These are phyloP conservation scores for Knoxdaviesia capensis DNA, from an alignment of 2,329 filamentous ascomycete genomes.

Conservation along the genomic window DNA sequence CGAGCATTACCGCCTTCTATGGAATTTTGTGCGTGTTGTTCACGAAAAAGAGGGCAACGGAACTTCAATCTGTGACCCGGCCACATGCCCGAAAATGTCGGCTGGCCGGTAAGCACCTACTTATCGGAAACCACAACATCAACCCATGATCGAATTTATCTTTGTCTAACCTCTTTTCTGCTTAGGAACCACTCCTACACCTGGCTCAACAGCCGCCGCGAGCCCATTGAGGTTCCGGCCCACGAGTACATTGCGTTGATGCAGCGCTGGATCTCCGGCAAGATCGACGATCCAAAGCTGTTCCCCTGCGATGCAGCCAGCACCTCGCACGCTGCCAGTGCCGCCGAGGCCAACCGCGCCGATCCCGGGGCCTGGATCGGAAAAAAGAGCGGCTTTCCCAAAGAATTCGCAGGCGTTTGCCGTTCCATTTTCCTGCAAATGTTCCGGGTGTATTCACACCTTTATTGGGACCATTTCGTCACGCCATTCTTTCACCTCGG, in stretches of 20 bases:
- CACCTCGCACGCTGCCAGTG: slow-evolving; percentile 30
- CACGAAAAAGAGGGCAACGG: slow-evolving; percentile 55
- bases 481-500: slow-evolving; percentile 54
- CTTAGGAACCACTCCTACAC: slow-evolving; percentile 61
- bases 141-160: too few relatives aligned
- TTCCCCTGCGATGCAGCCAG: slow-evolving; percentile 56
- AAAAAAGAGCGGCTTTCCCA: slow-evolving; percentile 62
- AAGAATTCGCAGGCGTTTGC: slow-evolving; percentile 58
- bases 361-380: slow-evolving; percentile 48
- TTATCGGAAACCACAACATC: too few relatives aligned
- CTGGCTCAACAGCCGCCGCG: slow-evolving; percentile 60
- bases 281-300: slow-evolving; percentile 57
- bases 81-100: slow-evolving; percentile 66
- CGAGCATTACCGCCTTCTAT: slow-evolving; percentile 64
- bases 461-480: slow-evolving; percentile 71
- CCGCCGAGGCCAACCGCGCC: slow-evolving; percentile 20
- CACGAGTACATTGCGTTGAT: slow-evolving; percentile 69
- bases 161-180: too few relatives aligned
- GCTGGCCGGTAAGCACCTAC: slow-evolving; percentile 48
- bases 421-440: slow-evolving; percentile 73
- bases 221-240: slow-evolving; percentile 61
- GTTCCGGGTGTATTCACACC: slow-evolving; percentile 76
- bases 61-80: slow-evolving; percentile 53
- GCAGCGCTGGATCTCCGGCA: slow-evolving; percentile 71
- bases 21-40: slow-evolving; percentile 62